Percentiles rank a stretch among this genome's conserved stretches.
Conservation (phyloP, 2,329 filamentous ascomycete species). For the Aspergillus arachidicola region DNA sequence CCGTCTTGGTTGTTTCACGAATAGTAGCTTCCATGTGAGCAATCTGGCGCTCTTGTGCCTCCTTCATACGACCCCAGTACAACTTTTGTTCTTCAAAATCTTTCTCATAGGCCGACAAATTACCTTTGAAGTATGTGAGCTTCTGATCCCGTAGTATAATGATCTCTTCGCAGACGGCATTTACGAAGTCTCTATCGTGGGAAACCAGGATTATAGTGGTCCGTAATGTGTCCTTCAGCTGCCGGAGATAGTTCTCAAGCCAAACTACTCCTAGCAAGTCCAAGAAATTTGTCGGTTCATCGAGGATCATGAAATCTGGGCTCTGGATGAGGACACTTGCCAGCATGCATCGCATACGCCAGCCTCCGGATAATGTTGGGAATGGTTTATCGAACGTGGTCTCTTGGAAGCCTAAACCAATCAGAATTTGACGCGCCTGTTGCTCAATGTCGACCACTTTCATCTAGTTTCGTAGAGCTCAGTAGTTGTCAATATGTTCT, state of each 20-base stretch:
- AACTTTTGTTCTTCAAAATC: slow-evolving; percentile 66
- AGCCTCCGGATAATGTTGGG: slow-evolving; percentile 72
- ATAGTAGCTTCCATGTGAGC: slow-evolving; percentile 81
- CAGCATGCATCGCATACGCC: slow-evolving; percentile 70
- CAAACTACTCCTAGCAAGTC: slow-evolving; percentile 83
- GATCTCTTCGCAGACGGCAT: slow-evolving; percentile 73
- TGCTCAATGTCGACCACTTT: slow-evolving; percentile 66
- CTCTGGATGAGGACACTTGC: slow-evolving; percentile 69
- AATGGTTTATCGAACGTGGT: slow-evolving; percentile 62
- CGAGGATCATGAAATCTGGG: slow-evolving; percentile 76
- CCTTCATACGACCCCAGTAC: slow-evolving; percentile 74
- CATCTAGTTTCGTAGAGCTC: slow-evolving; percentile 34
- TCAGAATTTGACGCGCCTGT: slow-evolving; percentile 66
- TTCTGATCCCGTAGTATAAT: slow-evolving; percentile 73
- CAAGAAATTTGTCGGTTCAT: slow-evolving; percentile 86
- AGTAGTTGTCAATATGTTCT: slow-evolving; percentile 9
- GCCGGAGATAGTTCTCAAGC: slow-evolving; percentile 72
- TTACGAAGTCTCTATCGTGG: slow-evolving; percentile 80
- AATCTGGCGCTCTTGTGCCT: slow-evolving; percentile 78
- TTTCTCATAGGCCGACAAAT: slow-evolving; percentile 70
- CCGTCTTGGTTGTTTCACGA: slow-evolving; percentile 71
- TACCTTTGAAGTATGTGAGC: slow-evolving; percentile 74
- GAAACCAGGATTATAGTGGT: slow-evolving; percentile 77
- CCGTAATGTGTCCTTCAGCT: slow-evolving; percentile 54
- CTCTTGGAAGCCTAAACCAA: slow-evolving; percentile 72